A percentile compares a stretch with the other conserved stretches of the same genome.
phyloP scores from a whole-genome alignment of 768 basidiomycete species.

The Pleurotus salmoneostramineus region DNA sequence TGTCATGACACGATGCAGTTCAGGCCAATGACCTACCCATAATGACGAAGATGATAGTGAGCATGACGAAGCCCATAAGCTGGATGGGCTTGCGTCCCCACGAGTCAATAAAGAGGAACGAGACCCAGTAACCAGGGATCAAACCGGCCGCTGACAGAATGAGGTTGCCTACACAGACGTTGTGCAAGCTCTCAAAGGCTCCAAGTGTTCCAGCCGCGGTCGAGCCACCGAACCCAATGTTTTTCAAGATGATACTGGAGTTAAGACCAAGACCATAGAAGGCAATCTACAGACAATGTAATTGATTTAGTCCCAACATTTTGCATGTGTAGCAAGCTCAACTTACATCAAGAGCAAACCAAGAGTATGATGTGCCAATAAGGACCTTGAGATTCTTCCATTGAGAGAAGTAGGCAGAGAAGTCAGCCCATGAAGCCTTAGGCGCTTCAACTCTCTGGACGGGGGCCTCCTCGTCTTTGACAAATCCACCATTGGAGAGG shows the following conservation, averaged over 20 bases:
- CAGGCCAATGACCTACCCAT: conserved; percentile 51
- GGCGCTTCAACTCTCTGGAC: conserved; percentile 65
- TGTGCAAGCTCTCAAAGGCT: conserved; percentile 57
- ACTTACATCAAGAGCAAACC: conserved; percentile 84
- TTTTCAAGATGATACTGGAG: conserved; percentile 66
- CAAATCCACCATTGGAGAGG: conserved; percentile 41
- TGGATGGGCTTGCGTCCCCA: conserved; percentile 87
- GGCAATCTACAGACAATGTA: conserved; percentile 56
- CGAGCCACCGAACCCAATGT: conserved; percentile 69
- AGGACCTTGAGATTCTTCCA: conserved; percentile 81
- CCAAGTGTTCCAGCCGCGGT: conserved; percentile 23
- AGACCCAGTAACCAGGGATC: conserved; percentile 77
- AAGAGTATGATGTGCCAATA: conserved; percentile 74
- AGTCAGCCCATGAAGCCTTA: conserved; percentile 66
- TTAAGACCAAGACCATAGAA: conserved; percentile 91
- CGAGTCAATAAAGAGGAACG: conserved; percentile 61
- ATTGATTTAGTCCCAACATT: not conserved
- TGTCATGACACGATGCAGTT: not conserved
- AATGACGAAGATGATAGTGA: conserved; percentile 62
- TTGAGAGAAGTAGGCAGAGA: conserved; percentile 59
- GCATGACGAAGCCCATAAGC: conserved; percentile 68
- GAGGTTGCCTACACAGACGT: conserved; percentile 71
- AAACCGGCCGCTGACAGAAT: conserved; percentile 75
- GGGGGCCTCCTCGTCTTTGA: conserved; percentile 50
- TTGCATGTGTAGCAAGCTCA: not conserved